phyloP scores from a whole-genome alignment of 257 asterid genomes.

The Ajuga chamaepitys region DNA sequence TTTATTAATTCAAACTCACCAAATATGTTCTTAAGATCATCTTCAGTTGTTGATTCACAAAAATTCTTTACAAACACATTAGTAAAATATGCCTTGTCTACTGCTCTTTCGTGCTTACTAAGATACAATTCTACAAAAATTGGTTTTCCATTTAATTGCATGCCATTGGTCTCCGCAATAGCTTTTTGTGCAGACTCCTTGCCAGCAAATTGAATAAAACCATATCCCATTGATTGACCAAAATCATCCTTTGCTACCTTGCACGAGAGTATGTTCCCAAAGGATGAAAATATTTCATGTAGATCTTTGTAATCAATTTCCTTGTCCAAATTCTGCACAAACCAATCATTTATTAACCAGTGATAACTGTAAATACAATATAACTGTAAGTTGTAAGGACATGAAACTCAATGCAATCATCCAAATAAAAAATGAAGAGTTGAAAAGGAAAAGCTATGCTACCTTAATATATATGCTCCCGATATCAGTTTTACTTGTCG shows the following conservation, averaged over 20 bases:
- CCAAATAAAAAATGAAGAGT: background rate
- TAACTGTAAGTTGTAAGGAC: background rate
- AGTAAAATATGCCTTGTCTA: conserved; percentile 47
- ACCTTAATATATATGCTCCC: conserved; percentile 70
- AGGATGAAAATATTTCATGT: conserved; percentile 59
- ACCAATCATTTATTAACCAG: background rate
- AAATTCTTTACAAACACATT: conserved; percentile 77
- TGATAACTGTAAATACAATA: background rate
- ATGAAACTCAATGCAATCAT: background rate
- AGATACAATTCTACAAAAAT: conserved; percentile 57
- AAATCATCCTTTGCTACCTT: conserved; percentile 54
- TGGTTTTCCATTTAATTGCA: conserved; percentile 67
- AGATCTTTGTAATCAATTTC: conserved; percentile 67
- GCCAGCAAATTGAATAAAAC: conserved; percentile 61
- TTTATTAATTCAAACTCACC: conserved; percentile 56
- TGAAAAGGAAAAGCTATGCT: background rate
- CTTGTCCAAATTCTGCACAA: conserved; percentile 64
- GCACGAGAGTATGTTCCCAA: conserved; percentile 62
- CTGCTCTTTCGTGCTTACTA: conserved; percentile 63
- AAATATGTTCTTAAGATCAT: conserved; percentile 45
- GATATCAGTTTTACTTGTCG: conserved; percentile 46
- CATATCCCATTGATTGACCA: conserved; percentile 73
- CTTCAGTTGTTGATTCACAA: conserved; percentile 53
- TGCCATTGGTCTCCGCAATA: conserved; percentile 63
- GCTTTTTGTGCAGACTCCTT: conserved; percentile 67